These are phyloP conservation scores for Falciphora oryzae DNA, from an alignment of 2,329 filamentous ascomycete species.

Conservation along the genomic window DNA sequence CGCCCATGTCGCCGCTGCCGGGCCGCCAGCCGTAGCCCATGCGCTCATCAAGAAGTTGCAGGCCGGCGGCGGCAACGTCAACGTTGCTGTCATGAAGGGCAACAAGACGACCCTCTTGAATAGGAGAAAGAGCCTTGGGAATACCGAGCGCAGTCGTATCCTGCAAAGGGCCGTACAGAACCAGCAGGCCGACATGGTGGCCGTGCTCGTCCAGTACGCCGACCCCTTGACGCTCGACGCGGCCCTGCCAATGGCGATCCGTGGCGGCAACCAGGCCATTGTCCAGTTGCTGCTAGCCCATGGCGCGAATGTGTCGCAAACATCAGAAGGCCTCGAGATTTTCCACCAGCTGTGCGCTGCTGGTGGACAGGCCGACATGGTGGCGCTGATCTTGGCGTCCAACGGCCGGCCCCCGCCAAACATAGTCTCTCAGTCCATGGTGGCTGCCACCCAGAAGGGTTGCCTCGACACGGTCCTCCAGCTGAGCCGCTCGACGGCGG, in stretches of 20 bases:
- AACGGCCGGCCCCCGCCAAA: slow-evolving; percentile 38
- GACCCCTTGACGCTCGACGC: slow-evolving; percentile 44
- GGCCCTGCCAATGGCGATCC: slow-evolving; percentile 43
- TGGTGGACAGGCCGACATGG: slow-evolving; percentile 38
- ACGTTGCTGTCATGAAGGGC: slow-evolving; percentile 39
- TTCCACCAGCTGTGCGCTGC: slow-evolving; percentile 45
- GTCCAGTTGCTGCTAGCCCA: slow-evolving; percentile 43
- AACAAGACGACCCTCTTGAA: slow-evolving; percentile 43
- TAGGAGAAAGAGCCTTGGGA: slow-evolving; percentile 43
- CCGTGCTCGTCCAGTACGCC: slow-evolving; percentile 47
- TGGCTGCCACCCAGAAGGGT: slow-evolving; percentile 43
- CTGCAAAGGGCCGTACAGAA: slow-evolving; percentile 47
- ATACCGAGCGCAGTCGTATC: slow-evolving; percentile 42
- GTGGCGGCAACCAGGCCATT: slow-evolving; percentile 35
- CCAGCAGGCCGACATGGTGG: slow-evolving; percentile 46
- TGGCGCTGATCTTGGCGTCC: slow-evolving; percentile 43
- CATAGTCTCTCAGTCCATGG: slow-evolving; percentile 44
- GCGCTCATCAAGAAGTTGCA: slow-evolving; percentile 46
- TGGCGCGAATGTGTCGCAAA: slow-evolving; percentile 44
- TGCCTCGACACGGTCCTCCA: slow-evolving; percentile 44
- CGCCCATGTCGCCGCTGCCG: slow-evolving; percentile 41
- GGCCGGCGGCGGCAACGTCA: slow-evolving; percentile 44
- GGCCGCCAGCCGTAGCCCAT: slow-evolving; percentile 50
- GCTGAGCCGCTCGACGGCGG: slow-evolving; percentile 46
- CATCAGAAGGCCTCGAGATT: slow-evolving; percentile 44